These are phyloP conservation scores for Cercospora sojina DNA, from an alignment of 2,329 filamentous ascomycete species.

Conservation along the genomic window DNA sequence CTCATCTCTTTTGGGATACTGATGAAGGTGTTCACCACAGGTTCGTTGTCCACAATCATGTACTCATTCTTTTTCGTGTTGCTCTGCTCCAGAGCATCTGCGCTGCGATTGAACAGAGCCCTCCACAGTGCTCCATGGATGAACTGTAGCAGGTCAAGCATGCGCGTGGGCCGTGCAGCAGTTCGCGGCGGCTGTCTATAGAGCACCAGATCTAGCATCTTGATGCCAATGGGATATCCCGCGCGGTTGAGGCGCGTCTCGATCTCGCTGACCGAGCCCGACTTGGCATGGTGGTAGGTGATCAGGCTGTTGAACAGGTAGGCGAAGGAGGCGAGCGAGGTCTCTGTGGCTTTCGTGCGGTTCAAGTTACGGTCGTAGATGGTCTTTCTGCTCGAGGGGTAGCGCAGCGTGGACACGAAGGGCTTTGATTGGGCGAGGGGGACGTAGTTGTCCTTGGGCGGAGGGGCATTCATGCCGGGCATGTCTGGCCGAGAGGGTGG, in stretches of 20 bases:
- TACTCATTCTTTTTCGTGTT: constrained; percentile 87
- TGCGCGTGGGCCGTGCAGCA: constrained; percentile 72
- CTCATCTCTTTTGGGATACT: constrained; percentile 93
- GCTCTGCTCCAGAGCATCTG: constrained; percentile 89
- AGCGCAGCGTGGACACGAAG: constrained; percentile 64
- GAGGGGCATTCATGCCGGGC: constrained; percentile 22
- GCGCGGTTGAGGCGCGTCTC: constrained; percentile 54
- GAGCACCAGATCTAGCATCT: constrained; percentile 90
- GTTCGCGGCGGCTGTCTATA: constrained; percentile 72
- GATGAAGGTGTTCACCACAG: constrained; percentile 90
- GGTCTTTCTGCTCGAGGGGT: constrained; percentile 90
- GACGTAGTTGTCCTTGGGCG: constrained; percentile 23
- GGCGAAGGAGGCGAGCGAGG: constrained; percentile 90
- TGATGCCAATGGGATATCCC: constrained; percentile 89
- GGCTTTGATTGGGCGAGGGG: constrained; percentile 37
- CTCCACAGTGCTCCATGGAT: constrained; percentile 91
- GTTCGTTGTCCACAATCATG: constrained; percentile 99
- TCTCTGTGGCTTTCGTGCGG: constrained; percentile 80
- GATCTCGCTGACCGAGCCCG: constrained; percentile 89
- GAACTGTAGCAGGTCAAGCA: constrained; percentile 89
- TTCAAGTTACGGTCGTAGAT: constrained; percentile 97
- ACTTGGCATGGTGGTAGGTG: constrained; percentile 83
- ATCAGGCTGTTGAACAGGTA: constrained; percentile 98
- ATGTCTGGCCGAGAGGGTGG: constrained; percentile 10
- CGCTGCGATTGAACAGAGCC: constrained; percentile 85